Evolutionary conservation across 352 stramenopile species (phyloP).

Genomic region (Peronospora belbahrii): DNA sequence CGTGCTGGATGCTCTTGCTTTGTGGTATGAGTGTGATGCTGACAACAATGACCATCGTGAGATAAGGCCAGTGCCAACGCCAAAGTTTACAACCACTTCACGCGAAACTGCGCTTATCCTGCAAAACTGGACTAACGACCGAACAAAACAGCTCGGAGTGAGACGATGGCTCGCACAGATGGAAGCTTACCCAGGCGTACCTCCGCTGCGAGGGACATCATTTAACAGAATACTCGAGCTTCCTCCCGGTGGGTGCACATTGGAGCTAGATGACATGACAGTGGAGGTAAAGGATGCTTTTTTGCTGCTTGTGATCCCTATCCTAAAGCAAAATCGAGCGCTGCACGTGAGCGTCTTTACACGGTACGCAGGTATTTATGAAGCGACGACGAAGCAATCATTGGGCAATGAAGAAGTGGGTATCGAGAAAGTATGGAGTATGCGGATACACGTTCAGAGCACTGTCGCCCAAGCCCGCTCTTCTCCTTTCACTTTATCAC

Average conservation of each 20-base stretch:
- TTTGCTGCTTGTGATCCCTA: slow-evolving; percentile 51
- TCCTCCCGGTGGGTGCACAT: slow-evolving; percentile 25
- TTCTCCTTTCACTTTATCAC: slow-evolving; percentile 5
- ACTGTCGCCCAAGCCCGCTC: slow-evolving; percentile 1
- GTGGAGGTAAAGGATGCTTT: slow-evolving; percentile 71
- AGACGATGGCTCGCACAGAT: slow-evolving; percentile 44
- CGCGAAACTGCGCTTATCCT: slow-evolving; percentile 48
- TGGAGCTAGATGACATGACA: slow-evolving; percentile 51
- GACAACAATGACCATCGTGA: slow-evolving; percentile 8
- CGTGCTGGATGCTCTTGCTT: slow-evolving; percentile 30
- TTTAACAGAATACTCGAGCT: slow-evolving; percentile 17
- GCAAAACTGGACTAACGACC: slow-evolving; percentile 48
- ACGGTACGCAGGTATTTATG: slow-evolving; percentile 15
- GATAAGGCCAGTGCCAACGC: slow-evolving; percentile 19
- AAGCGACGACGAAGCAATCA: slow-evolving; percentile 3
- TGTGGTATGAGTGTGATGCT: slow-evolving; percentile 38
- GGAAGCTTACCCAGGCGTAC: slow-evolving; percentile 21
- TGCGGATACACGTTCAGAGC: slow-evolving; percentile 55
- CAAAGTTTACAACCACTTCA: slow-evolving; percentile 48
- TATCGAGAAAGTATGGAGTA: slow-evolving; percentile 37
- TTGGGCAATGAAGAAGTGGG: neutral
- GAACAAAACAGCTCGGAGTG: slow-evolving; percentile 27
- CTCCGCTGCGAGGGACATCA: slow-evolving; percentile 13
- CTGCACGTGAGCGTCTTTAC: slow-evolving; percentile 57
- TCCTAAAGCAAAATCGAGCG: slow-evolving; percentile 44